Base-by-base conservation (phyloP, 345 rosid genomes). In the Aegle marmelos region DNA sequence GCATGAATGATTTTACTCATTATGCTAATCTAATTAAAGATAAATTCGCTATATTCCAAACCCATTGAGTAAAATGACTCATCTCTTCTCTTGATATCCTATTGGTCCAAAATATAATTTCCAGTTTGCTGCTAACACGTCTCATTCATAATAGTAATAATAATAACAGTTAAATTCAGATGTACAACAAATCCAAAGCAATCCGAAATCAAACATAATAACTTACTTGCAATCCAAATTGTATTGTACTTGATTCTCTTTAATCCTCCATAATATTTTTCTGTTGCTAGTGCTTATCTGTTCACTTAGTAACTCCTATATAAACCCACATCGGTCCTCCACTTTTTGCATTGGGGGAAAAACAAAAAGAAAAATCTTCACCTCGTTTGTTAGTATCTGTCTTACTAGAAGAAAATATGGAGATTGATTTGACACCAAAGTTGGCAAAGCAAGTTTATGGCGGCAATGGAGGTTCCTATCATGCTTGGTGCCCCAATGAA, bases 381-480 rank as follows among this genome's bases (percentile, higher is more conserved):
- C 30, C 8, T 54, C 39, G 56, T 9, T 5, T 22, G 2, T 30
- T 9, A 21, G 3, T 6, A 25, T 58, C 16, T 30, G 17, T 7
- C n/a, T 22, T 1, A 22, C n/a, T 3, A 10, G 4, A 27, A 56
- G 64, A 28, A 58, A 78, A 69, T 28, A 94, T 94, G 95, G 98
- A 92, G 13, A 75, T 96, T 76, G 97, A 93, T 89, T 90, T 96
- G 25, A 80, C 98, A 50, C 97, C 97, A 0, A 92, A 75, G 79
- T 66, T 93, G 72, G 79, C 97, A 0, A 93, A 88, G 94, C 88
- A 87, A 33, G 89, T 86, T 61, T 82, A 84, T 41, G 95, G 97
- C 41, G 90, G 89, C 30, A 85, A 88, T 34, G 98, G 97, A 50
- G 97, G 99, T 3, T 90, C 97, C 6, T 93, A 93, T 87, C 81